These are phyloP conservation scores for Cryptosporidium ryanae DNA, from an alignment of 169 alveolate genomes.

Conservation along the genomic window DNA sequence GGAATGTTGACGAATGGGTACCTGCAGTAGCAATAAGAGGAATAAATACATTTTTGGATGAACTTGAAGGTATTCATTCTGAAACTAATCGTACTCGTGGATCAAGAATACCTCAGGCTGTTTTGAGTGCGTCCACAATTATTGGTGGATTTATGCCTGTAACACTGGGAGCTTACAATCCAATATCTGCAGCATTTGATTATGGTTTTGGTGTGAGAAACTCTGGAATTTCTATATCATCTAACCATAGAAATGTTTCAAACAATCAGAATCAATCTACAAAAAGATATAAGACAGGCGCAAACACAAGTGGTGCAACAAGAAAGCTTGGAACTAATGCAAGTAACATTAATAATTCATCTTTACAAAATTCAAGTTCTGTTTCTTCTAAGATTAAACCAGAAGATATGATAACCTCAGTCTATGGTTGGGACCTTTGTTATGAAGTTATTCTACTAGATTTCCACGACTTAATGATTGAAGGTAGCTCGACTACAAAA, in stretches of 20 bases:
- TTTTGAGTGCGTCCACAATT: slow-evolving; percentile 54
- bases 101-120: slow-evolving; percentile 73
- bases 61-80: slow-evolving; percentile 62
- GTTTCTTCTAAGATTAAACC: slow-evolving; percentile 71
- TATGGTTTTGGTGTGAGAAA: slow-evolving; percentile 54
- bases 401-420: slow-evolving; percentile 63
- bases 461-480: slow-evolving; percentile 74
- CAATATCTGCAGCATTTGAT: slow-evolving; percentile 73
- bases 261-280: slow-evolving; percentile 17
- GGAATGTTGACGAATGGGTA: slow-evolving; percentile 75
- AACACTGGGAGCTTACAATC: slow-evolving; percentile 73
- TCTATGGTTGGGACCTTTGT: slow-evolving; percentile 72
- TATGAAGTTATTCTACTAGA: slow-evolving; percentile 62
- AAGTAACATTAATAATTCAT: not conserved
- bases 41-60: slow-evolving; percentile 67
- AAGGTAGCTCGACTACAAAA: slow-evolving; percentile 57
- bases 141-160: slow-evolving; percentile 75
- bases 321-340: slow-evolving; percentile 34
- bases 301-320: not conserved
- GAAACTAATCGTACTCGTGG: slow-evolving; percentile 58
- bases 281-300: slow-evolving; percentile 50
- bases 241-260: slow-evolving; percentile 33
- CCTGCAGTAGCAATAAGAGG: slow-evolving; percentile 75
- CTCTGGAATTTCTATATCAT: slow-evolving; percentile 18
- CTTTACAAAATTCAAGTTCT: slow-evolving; percentile 13